phyloP scores from a whole-genome alignment of 176 grass and related monocot species.

The Neostapfia colusana region DNA sequence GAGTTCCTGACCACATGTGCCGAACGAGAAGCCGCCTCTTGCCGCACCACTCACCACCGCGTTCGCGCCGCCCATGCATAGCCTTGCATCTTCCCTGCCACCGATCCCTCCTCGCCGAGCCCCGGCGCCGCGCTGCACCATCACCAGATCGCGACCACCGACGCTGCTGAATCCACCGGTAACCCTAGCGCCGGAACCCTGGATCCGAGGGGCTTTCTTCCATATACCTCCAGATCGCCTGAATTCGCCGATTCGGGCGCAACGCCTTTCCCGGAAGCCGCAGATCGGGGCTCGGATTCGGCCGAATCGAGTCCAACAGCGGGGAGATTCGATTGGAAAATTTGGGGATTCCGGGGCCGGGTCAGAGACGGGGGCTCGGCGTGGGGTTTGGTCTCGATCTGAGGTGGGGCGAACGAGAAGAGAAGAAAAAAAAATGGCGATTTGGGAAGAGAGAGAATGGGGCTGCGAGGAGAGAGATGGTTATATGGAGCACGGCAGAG shows the following conservation, averaged over 20 bases:
- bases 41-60: conserved; percentile 55
- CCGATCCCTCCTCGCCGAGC: conserved; percentile 59
- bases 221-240: conserved; percentile 35
- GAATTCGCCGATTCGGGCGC: conserved; percentile 38
- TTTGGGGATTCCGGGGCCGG: conserved; percentile 21
- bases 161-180: conserved; percentile 4
- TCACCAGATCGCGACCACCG: conserved; percentile 43
- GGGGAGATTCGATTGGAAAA: conserved; percentile 24
- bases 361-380: neutral
- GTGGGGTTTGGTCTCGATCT: neutral
- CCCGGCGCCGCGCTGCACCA: conserved; percentile 51
- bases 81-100: conserved; percentile 71
- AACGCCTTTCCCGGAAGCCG: neutral
- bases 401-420: neutral
- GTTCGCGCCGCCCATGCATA: conserved; percentile 87
- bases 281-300: conserved; percentile 49
- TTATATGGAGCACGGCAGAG: conserved; percentile 40
- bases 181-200: conserved; percentile 48
- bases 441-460: conserved; percentile 18
- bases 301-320: conserved; percentile 31
- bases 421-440: conserved; percentile 24
- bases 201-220: conserved; percentile 50
- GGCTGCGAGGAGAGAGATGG: conserved; percentile 41
- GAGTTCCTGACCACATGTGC: conserved; percentile 84
- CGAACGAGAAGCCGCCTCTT: conserved; percentile 53